Base-by-base conservation (phyloP, 257 asterid species). In the Plectranthus barbatus region DNA sequence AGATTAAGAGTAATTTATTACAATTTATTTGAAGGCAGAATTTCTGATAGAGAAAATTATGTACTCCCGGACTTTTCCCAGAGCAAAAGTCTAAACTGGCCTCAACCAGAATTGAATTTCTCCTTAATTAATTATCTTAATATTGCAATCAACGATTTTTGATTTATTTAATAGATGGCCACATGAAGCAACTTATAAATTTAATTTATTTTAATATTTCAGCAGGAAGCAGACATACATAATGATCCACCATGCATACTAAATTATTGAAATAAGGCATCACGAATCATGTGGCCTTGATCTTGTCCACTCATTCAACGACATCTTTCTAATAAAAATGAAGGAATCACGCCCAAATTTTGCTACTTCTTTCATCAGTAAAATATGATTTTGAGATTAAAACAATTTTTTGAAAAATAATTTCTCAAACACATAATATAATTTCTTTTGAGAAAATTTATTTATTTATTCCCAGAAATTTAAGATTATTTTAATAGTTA, bases 21-120 rank as follows among this genome's bases (percentile, higher is more conserved):
- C 31, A 26, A 26, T 26, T 5, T 1, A 2, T 26, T 26, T 26
- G 31, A 26, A 26, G 31, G 31, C 31, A 44, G 50, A 62, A 62
- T 68, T 56, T 66, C n/a, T 10, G 3, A 21, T 47, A 73, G 36
- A 33, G n/a, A 21, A 67, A 51, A 57, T 66, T 51, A 74, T 65
- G n/a, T n/a, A n/a, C n/a, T 69, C 72, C 48, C 26, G 9, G 66
- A 75, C 72, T 66, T 71, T 60, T 71, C 60, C 72, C 73, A 70
- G 76, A n/a, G 77, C 67, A 70, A 47, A 70, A 31, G 20, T 41
- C 51, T 46, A 66, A 58, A 15, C 19, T 31, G 54, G 24, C 60
- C 44, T 14, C 62, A 9, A 20, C 18, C 44, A 34, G 4, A 52
- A 37, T 23, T 15, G 40, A 9, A 60, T 15, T 44, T 31, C 24